Conservation (phyloP, 192 early-diverging fungal species). For the Endogone sp. region DNA sequence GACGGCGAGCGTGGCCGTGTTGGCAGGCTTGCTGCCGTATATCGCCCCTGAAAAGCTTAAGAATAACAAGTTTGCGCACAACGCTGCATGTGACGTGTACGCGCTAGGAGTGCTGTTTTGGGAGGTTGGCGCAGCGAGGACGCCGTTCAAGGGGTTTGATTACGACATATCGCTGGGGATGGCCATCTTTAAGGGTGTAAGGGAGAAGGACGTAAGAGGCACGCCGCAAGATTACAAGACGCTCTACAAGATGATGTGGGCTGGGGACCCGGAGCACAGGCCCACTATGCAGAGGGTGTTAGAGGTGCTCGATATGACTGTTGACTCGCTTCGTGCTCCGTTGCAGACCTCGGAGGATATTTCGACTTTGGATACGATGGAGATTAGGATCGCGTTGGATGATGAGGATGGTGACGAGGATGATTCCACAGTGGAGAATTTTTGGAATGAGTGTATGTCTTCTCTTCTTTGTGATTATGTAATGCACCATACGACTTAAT, state of each 20-base stretch:
- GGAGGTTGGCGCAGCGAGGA: conserved; percentile 17
- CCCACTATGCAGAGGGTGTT: conserved; percentile 36
- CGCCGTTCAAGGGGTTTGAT: conserved; percentile 24
- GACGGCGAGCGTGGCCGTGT: conserved; percentile 4
- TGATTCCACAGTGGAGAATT: neutral
- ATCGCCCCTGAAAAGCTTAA: neutral
- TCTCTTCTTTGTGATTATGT: neutral
- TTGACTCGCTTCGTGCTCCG: conserved; percentile 17
- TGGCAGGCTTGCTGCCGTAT: neutral
- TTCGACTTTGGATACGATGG: conserved; percentile 25
- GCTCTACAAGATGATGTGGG: conserved; percentile 34
- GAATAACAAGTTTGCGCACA: neutral
- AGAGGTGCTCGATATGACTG: conserved; percentile 26
- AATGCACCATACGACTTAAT: neutral
- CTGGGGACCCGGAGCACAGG: conserved; percentile 27
- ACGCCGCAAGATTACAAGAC: conserved; percentile 35
- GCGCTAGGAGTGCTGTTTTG: conserved; percentile 39
- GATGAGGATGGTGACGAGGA: neutral
- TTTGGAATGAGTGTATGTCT: neutral
- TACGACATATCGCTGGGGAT: conserved; percentile 38
- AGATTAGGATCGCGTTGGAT: conserved; percentile 8
- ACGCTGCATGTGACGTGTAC: neutral
- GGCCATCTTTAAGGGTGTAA: conserved; percentile 33
- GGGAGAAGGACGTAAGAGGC: conserved; percentile 33
- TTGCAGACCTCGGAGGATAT: conserved; percentile 18